These are phyloP conservation scores for Detonula confervacea DNA, from an alignment of 352 stramenopile genomes.

Conservation along the genomic window DNA sequence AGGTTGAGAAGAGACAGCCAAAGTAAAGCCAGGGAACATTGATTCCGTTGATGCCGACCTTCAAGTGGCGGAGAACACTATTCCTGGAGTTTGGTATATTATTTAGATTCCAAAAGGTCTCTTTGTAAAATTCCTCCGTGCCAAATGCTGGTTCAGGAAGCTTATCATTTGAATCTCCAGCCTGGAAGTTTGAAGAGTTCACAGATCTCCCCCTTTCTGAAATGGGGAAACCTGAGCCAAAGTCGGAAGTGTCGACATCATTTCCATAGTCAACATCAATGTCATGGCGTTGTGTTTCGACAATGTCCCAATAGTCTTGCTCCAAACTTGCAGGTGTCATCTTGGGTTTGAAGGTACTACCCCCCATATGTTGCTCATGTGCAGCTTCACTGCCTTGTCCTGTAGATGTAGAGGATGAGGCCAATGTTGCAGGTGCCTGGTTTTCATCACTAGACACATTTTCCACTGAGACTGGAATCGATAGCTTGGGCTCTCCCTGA, in stretches of 20 bases:
- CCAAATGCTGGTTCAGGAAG: conserved; percentile 81
- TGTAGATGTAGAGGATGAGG: background rate
- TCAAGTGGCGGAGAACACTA: conserved; percentile 94
- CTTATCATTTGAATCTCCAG: conserved; percentile 38
- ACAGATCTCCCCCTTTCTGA: conserved; percentile 73
- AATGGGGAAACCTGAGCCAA: conserved; percentile 87
- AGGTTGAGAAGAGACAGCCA: conserved; percentile 98
- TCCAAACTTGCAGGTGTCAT: conserved; percentile 83
- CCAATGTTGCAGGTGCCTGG: background rate
- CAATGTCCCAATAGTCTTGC: conserved; percentile 89
- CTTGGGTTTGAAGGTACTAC: conserved; percentile 21
- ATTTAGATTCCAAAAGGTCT: conserved; percentile 97
- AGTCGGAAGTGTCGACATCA: conserved; percentile 87
- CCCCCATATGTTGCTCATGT: conserved; percentile 11
- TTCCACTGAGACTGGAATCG: background rate
- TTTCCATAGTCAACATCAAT: conserved; percentile 88
- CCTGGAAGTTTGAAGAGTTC: conserved; percentile 52
- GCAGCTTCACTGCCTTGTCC: background rate
- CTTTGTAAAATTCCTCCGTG: conserved; percentile 84
- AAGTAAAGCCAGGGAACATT: conserved; percentile 99
- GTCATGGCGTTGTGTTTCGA: conserved; percentile 81
- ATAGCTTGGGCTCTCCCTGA: conserved; percentile 3
- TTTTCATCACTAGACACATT: conserved; percentile 9
- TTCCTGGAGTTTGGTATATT: conserved; percentile 93
- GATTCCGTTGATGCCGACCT: conserved; percentile 97